Base-by-base conservation (phyloP, 306 rosid genomes). In the Vicia faba region DNA sequence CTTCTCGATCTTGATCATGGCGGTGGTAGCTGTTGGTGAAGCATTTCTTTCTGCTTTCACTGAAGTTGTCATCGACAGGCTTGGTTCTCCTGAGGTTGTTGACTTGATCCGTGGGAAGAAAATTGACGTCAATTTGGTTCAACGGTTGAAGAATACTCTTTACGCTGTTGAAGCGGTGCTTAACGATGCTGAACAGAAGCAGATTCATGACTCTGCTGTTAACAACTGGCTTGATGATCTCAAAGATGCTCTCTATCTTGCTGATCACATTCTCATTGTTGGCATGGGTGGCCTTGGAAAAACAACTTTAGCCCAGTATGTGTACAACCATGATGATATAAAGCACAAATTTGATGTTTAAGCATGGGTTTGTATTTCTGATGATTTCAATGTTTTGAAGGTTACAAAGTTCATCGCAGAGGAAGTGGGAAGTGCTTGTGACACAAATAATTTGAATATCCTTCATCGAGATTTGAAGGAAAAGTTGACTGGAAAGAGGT, bases 181-280 rank as follows among this genome's bases (percentile, higher is more conserved):
- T 1, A 61, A 73, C 3, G 82, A 81, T 58, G 79, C 85, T 1
- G 82, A 81, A 36, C 51, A 14, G 20, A 74, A 78, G 33, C 78
- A 81, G 48, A 20, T 81, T 5, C 26, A 8, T 4, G 20, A 46
- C 44, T 53, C 49, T 0, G 58, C 44, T 0, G 80, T 78, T 14
- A 78, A 68, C 72, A 62, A 8, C 0, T 81, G 85, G 85, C 68
- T 76, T 0, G 65, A 49, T 50, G 57, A 68, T 5, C 79, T 74
- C 31, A 74, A 36, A 57, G 73, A 74, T 58, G 73, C 79, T 8
- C 13, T 66, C 9, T 72, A 55, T 6, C 4, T 25, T n/a, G 69
- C 69, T 28, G 69, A 64, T 28, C 57, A 64, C 43, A 0, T 64
- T 25, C 0, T 64, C 6, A 43, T 64, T 23, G 55, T 64, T 2